These are phyloP conservation scores for Kitagawia praeruptora DNA, from an alignment of 129 eudicot species.

Conservation along the genomic window DNA sequence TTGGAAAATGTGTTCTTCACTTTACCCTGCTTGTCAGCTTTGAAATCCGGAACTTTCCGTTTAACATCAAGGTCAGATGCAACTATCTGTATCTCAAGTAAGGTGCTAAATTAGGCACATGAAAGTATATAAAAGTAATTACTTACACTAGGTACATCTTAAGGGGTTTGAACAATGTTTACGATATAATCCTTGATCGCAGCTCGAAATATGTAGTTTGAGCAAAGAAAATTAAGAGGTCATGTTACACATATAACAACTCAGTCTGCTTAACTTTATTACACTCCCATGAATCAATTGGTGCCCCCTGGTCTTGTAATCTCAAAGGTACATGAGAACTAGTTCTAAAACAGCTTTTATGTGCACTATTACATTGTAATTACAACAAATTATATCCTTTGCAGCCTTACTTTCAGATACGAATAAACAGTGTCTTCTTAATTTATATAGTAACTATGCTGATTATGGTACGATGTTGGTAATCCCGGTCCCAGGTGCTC, in stretches of 20 bases:
- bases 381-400: not conserved
- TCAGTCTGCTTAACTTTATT: not conserved
- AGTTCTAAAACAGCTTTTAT: not conserved
- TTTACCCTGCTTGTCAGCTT: not conserved
- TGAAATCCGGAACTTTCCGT: not conserved
- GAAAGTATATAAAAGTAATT: not conserved
- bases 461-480: too few species aligned
- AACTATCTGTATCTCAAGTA: conserved; percentile 16
- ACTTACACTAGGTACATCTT: not conserved
- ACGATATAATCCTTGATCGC: not conserved
- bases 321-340: not conserved
- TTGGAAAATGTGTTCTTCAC: conserved; percentile 8
- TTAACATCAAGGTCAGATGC: not conserved
- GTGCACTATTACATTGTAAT: not conserved
- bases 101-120: not conserved
- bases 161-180: not conserved
- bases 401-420: not conserved
- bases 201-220: not conserved
- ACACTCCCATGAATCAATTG: not conserved
- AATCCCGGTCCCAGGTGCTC: too few species aligned
- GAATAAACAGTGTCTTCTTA: too few species aligned
- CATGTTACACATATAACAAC: not conserved
- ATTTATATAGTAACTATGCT: too few species aligned
- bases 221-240: not conserved
- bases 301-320: not conserved